These are phyloP conservation scores for Sabuloglossum arenarium DNA, from an alignment of 495 filamentous ascomycete species.

Conservation along the genomic window DNA sequence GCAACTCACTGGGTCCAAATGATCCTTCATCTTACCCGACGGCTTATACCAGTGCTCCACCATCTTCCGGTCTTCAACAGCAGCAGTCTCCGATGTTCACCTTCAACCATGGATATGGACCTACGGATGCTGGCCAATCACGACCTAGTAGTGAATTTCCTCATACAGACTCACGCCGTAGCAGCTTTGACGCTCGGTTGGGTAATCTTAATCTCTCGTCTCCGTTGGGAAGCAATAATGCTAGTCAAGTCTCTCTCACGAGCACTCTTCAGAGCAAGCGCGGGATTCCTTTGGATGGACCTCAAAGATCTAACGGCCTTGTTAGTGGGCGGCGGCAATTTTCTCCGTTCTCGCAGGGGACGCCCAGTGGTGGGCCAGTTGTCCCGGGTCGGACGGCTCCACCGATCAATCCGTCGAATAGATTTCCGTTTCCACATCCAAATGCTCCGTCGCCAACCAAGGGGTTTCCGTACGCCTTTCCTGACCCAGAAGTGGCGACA, in stretches of 20 bases:
- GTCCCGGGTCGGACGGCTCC: slow-evolving; percentile 43
- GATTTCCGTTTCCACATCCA: slow-evolving; percentile 11
- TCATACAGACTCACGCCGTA: slow-evolving; percentile 35
- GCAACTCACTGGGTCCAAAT: neutral
- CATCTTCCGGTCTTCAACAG: neutral
- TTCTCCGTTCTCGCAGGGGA: slow-evolving; percentile 26
- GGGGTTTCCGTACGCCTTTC: slow-evolving; percentile 67
- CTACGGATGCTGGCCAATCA: neutral
- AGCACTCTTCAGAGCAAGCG: slow-evolving; percentile 36
- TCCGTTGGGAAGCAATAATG: slow-evolving; percentile 55
- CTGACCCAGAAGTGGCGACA: slow-evolving; percentile 42
- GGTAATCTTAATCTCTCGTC: slow-evolving; percentile 43
- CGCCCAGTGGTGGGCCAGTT: slow-evolving; percentile 28
- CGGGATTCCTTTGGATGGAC: slow-evolving; percentile 25
- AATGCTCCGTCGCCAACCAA: slow-evolving; percentile 61
- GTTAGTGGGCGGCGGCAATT: slow-evolving; percentile 23
- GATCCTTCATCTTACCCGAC: neutral
- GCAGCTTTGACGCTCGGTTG: slow-evolving; percentile 59
- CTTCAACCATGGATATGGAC: slow-evolving; percentile 1
- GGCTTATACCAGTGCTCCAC: neutral
- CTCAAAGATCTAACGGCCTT: slow-evolving; percentile 37
- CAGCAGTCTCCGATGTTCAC: neutral
- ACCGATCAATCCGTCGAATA: slow-evolving; percentile 33
- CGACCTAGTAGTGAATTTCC: neutral
- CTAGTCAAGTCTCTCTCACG: slow-evolving; percentile 54